Conservation (phyloP, 306 rosid genomes). For the Rubus idaeus region DNA sequence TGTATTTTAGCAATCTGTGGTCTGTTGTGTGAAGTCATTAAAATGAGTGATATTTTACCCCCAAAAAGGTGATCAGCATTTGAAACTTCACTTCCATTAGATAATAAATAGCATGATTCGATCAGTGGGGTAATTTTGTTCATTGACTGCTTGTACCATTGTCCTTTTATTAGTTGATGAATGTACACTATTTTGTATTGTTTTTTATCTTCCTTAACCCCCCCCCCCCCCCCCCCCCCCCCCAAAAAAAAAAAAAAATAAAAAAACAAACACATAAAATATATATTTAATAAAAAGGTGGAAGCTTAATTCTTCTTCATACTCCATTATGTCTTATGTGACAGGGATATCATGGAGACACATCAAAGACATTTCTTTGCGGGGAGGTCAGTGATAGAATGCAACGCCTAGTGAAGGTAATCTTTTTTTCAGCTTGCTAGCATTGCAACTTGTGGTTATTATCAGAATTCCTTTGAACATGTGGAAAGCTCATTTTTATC, state of each 20-base stretch:
- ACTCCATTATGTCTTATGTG: conserved; percentile 1
- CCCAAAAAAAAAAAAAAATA: too few species aligned
- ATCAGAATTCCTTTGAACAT: conserved; percentile 15
- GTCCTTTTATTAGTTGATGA: not conserved
- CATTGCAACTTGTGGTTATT: not conserved
- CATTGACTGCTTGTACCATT: not conserved
- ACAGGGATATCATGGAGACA: conserved; percentile 99
- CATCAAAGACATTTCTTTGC: conserved; percentile 81
- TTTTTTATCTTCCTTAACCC: not conserved
- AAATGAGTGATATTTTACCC: not conserved
- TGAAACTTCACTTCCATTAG: not conserved
- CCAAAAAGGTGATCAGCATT: not conserved
- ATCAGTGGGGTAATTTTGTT: not conserved
- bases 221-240: too few species aligned
- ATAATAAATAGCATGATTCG: not conserved
- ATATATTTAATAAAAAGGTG: too few species aligned
- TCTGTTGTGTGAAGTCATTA: not conserved
- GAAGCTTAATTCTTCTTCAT: not conserved
- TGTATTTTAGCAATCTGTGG: not conserved
- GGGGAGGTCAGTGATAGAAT: conserved; percentile 79
- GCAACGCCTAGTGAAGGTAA: conserved; percentile 73
- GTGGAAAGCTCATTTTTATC: conserved; percentile 8
- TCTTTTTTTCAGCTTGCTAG: conserved; percentile 22
- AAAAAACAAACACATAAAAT: too few species aligned
- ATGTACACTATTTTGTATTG: not conserved